Evolutionary conservation across 352 stramenopile species (phyloP).

Genomic region (Pseudoperonospora humuli): DNA sequence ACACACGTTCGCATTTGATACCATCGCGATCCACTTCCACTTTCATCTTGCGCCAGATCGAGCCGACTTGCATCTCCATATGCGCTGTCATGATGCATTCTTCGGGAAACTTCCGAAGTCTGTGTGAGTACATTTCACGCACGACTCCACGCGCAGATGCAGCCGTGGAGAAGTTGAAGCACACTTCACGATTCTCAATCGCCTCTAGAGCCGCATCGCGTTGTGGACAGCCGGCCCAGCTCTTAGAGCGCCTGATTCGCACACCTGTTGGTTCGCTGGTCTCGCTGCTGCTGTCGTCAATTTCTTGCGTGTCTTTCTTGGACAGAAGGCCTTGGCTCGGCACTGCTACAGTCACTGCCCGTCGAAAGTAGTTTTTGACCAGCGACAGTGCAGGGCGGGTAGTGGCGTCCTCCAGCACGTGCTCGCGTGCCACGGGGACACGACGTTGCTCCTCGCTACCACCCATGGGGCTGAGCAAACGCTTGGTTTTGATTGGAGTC

Average conservation of each 20-base stretch:
- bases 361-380: constrained; percentile 27
- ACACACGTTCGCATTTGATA: constrained; percentile 41
- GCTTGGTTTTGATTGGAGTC: constrained; percentile 11
- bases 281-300: constrained; percentile 17
- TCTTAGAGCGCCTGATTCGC: constrained; percentile 39
- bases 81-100: constrained; percentile 26
- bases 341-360: constrained; percentile 46
- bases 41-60: constrained; percentile 45
- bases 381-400: constrained; percentile 3
- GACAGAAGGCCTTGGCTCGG: constrained; percentile 13
- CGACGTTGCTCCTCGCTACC: constrained; percentile 14
- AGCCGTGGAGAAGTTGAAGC: constrained; percentile 55
- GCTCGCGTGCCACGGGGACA: constrained; percentile 10
- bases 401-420: constrained; percentile 5
- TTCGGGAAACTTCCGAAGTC: constrained; percentile 46
- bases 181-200: constrained; percentile 46
- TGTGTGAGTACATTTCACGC: constrained; percentile 61
- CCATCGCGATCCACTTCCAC: constrained; percentile 48
- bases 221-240: constrained; percentile 36
- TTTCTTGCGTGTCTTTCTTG: constrained; percentile 4
- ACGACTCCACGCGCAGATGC: constrained; percentile 50
- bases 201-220: constrained; percentile 46
- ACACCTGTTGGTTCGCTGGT: constrained; percentile 9
- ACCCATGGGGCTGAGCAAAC: constrained; percentile 17
- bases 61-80: constrained; percentile 38